These are phyloP conservation scores for Thyridium curvatum DNA, from an alignment of 2,329 filamentous ascomycete species.

Conservation along the genomic window DNA sequence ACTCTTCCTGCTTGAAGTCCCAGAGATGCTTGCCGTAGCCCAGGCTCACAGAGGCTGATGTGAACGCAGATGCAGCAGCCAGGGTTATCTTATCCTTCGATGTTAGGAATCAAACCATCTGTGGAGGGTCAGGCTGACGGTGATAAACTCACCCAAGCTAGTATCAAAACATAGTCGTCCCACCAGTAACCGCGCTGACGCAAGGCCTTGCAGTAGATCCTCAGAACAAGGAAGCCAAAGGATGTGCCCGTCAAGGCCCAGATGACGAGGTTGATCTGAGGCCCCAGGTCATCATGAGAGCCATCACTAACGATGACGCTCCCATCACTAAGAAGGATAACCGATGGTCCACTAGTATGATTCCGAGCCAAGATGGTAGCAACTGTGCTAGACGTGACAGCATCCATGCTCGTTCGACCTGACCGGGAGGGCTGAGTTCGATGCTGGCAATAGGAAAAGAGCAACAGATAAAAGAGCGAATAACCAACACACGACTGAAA, in stretches of 20 bases:
- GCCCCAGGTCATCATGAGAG: conserved; percentile 2
- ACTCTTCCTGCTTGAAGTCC: conserved; percentile 7
- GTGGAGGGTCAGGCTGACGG: neutral
- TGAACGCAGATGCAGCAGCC: conserved; percentile 8
- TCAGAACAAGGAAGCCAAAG: conserved; percentile 11
- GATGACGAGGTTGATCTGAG: conserved; percentile 9
- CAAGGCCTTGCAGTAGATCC: conserved; percentile 13
- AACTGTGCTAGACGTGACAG: no score
- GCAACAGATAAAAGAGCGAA: no score
- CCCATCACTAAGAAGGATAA: no score
- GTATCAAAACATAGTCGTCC: conserved; percentile 15
- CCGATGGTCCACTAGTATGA: no score
- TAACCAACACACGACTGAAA: no score
- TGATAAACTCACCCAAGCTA: conserved; percentile 11
- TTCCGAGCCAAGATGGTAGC: no score
- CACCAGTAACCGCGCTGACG: conserved; percentile 14
- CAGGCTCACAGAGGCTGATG: conserved; percentile 8
- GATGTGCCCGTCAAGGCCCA: conserved; percentile 13
- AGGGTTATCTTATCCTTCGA: conserved; percentile 7
- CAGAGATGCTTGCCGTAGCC: conserved; percentile 15
- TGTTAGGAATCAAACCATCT: neutral
- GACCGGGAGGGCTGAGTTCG: no score
- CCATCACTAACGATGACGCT: neutral
- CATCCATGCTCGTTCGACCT: no score
- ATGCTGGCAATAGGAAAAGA: no score